Base-by-base conservation (phyloP, 441 rosid species). In the Gossypium trilobum region DNA sequence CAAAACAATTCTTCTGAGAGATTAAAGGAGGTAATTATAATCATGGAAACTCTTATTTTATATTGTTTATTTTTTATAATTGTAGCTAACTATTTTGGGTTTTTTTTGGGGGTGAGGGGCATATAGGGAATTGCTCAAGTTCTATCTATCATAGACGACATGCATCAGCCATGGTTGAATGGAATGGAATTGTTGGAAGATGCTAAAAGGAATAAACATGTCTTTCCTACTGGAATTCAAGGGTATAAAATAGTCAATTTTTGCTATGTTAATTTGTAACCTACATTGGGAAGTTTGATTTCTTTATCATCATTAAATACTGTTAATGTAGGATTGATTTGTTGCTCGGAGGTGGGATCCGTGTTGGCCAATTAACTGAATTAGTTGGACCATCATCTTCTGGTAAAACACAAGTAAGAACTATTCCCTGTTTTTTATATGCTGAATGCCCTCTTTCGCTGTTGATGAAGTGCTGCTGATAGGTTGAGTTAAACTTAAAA, bases 321-420 rank as follows among this genome's bases (percentile, higher is more conserved):
- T 23, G 74, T 59, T 17, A 64, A 59, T 66, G 56, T 80, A 91
- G 97, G 81, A 44, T 83, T 74, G 97, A 92, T 80, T 75, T 77
- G n/a, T 81, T 90, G 67, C 93, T 90, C 74, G 81, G 75, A 61
- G 96, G 93, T 68, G 97, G 96, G 61, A 52, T 92, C 42, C 71
- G 84, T 42, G 80, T 73, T 66, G 97, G 96, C 63, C 93, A 85
- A 67, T 73, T 90, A 54, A 90, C 90, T 14, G 96, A 92, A 84
- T 73, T 92, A 69, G 93, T 84, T 14, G 98, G 98, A 64, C 91
- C 88, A 33, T 92, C 98, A 0, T 81, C 96, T 56, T 90, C 96
- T 57, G 95, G 96, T 74, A 92, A 92, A 90, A 92, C 96, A 64
- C 95, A 90, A 72, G 96, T 90, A 80, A 66, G 89, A 59, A 68